Base-by-base conservation (phyloP, 352 stramenopile genomes). In the Globisporangium emineosum region DNA sequence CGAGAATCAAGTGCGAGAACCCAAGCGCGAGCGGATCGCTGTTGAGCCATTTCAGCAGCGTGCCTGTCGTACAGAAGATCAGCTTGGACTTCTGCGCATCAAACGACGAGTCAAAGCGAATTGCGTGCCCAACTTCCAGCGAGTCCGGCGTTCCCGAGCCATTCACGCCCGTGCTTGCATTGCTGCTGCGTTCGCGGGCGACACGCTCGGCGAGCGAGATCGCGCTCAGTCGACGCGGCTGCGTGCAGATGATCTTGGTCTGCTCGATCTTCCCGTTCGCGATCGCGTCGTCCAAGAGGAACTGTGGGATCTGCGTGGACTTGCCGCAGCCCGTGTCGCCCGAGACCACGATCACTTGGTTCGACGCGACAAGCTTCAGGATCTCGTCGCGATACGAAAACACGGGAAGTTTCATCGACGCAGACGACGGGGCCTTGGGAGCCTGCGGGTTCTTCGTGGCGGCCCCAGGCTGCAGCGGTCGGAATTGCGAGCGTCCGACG, bases 61-160 rank as follows among this genome's bases (percentile, higher is more conserved):
- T 92, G n/a, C 86, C 97, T 5, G 97, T 99, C n/a, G 97, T 99
- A 69, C 93, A 98, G 73, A 99, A 99, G 30, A 99, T 86, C 9
- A 99, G 78, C 25, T 96, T 88, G 37, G 96, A 98, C 40, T 87
- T 72, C 29, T 88, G 59, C 7, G 78, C 66, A 52, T 89, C 84
- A 58, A 85, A 84, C 15, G 78, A 83, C 45, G 78, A 86, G 69
- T 98, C 94, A 27, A 98, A 88, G 0, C 95, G 86, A 52, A 99
- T 97, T 0, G 86, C 82, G 70, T 98, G 97, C n/a, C 94, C 94
- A 9, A 98, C 83, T 55, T 93, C 79, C 19, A 57, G 49, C 53
- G 62, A 62, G 19, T 57, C 43, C 0, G 61, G 52, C 8, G 30
- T 29, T 13, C 42, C 45, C 21, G 60, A 59, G 17, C 60, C 60